Conservation (phyloP, 768 basidiomycete species). For the Rhodotorula taiwanensis region DNA sequence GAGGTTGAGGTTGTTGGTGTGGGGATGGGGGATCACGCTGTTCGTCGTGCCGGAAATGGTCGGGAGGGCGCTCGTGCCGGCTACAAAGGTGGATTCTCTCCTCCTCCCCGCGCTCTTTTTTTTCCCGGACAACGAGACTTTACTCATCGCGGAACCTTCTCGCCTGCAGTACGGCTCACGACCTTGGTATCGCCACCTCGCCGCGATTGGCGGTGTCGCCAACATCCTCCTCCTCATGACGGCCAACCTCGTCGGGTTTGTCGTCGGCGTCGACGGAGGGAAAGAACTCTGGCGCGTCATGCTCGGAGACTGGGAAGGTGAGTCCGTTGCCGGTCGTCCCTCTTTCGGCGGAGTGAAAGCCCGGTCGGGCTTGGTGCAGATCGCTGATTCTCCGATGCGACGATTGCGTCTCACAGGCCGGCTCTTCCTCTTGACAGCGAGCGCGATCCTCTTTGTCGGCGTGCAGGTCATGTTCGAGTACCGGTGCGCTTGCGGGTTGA, state of each 20-base stretch:
- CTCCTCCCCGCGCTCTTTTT: background rate
- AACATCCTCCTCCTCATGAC: conserved; percentile 84
- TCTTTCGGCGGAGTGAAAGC: no score
- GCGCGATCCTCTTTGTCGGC: conserved; percentile 65
- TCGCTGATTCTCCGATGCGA: no score
- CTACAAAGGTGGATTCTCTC: conserved; percentile 53
- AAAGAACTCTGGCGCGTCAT: conserved; percentile 60
- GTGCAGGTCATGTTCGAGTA: conserved; percentile 96
- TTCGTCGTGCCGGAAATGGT: conserved; percentile 82
- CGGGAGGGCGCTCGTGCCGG: conserved; percentile 57
- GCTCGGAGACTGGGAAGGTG: conserved; percentile 62
- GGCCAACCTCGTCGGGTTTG: conserved; percentile 93
- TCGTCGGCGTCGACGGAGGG: conserved; percentile 75
- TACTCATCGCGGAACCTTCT: background rate
- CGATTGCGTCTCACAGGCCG: conserved; percentile 52
- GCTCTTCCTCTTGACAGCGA: conserved; percentile 58
- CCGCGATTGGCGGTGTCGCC: conserved; percentile 70
- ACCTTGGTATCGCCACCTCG: conserved; percentile 78
- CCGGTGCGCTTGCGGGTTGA: conserved; percentile 51
- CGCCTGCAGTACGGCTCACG: conserved; percentile 56
- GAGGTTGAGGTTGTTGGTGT: conserved; percentile 74
- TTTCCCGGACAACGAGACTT: background rate
- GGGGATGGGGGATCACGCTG: conserved; percentile 91
- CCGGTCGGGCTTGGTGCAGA: no score
- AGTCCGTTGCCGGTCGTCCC: no score